Evolutionary conservation across 1,284 basidiomycete genomes (phyloP), one percentile per base, ranked within the genome.

Genomic region (Fomitopsis betulina): DNA sequence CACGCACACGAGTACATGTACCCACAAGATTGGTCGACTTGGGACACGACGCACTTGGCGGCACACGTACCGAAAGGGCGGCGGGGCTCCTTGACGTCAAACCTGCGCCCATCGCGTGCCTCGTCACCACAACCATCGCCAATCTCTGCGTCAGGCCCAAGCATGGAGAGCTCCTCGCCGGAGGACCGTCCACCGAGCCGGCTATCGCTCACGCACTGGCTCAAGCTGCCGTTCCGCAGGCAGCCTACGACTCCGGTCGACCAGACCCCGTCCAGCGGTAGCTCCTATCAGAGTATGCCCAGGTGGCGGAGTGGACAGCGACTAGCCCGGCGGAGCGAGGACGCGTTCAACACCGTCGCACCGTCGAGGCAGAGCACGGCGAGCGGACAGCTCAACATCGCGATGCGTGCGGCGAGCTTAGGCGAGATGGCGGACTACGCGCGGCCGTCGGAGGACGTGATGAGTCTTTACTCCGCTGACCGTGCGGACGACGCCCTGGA

Each of bases 371-470:
- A 64, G 57, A 74, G 71, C 62, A 68, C 67, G 55, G 61, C 67
- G 58, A 60, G 66, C 60, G 69, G 68, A n/a, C 59, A 61, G 53
- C 64, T 76, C 54, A 73, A 71, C 1, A 69, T 75, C 25, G 79
- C 79, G 25, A 75, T 82, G 63, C 76, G 86, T 13, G 86, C 86
- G 9, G 84, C 85, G 50, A 87, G 85, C 65, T 87, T 85, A 85
- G 79, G 76, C 2, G 80, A 83, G 32, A 76, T 76, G 27, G 66
- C 69, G 4, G 76, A 82, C 60, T 77, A 79, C 55, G 59, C 63
- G n/a, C 60, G 70, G 3, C 70, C 68, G 17, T 67, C 66, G 37
- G 82, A 83, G 62, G 79, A 84, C 53, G 72, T 78, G 58, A 75
- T 70, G 53, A 86, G 82, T 61, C 64, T 85, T 45, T 78, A 79